Evolutionary conservation across 2,329 filamentous ascomycete genomes (phyloP), one percentile per base, ranked within the genome.

Genomic region (Phyllosticta paracitricarpa): DNA sequence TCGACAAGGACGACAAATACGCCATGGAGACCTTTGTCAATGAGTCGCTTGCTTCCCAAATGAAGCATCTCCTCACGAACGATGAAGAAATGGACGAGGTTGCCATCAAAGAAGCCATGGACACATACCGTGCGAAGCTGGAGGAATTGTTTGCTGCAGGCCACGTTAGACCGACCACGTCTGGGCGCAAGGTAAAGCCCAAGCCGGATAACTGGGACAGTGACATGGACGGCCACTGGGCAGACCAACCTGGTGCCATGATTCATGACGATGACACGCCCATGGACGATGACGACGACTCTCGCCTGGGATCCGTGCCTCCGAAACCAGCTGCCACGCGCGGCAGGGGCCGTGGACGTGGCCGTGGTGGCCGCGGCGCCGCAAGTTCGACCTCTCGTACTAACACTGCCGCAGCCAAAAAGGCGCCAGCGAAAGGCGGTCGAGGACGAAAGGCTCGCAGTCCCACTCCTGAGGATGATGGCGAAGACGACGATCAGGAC

Each of bases 1-100:
- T 99, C 26, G 87, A 92, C 71, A 97, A 97, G 67, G 91, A 96
- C 66, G 94, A 99, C 76, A 96, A 92, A 70, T 87, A 94, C 68
- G 91, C 91, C 2, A 91, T 97, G 86, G 72, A 78, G 64, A 72
- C 70, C 12, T 81, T 81, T 62, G 74, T 81, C 7, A 70, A 74
- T 4, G 72, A 78, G 4, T 76, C 72, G 64, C 68, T 81, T 28
- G 68, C 70, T 14, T 71, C 69, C 17, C 77, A 80, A 62, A 69
- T 78, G 52, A 75, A 76, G 62, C 71, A 78, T 63, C 64, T 79
- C 12, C 70, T 78, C 69, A 17, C 56, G 8, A 51, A 55, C 3
- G 63, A 68, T 6, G 58, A 64, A 3, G 84, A 88, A 54, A 79
- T 82, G 0, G 84, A 88, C 22, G 84, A 89, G 58, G 84, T 87